These are phyloP conservation scores for Chlorella sorokiniana DNA, from an alignment of 139 green algal genomes.

Conservation along the genomic window DNA sequence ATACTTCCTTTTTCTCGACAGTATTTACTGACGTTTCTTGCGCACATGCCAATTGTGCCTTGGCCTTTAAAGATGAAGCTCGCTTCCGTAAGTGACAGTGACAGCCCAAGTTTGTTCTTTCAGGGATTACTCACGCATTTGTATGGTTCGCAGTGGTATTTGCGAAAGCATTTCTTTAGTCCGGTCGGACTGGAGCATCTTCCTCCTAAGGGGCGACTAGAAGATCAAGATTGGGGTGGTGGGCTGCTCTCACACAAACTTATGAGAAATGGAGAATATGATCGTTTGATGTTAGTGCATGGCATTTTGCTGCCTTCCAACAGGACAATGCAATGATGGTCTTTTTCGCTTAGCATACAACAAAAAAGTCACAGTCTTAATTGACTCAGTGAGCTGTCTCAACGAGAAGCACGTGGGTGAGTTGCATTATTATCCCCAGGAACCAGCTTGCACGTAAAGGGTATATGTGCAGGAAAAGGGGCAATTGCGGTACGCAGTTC, in stretches of 20 bases:
- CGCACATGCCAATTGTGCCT: slow-evolving; percentile 30
- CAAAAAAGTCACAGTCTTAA: not conserved
- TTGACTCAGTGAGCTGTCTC: not conserved
- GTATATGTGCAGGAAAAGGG: not conserved
- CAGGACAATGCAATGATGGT: not conserved
- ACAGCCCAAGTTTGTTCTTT: not conserved
- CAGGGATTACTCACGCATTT: not conserved
- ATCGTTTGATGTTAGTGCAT: not conserved
- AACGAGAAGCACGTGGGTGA: not conserved
- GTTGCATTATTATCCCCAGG: not conserved
- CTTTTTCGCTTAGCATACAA: not conserved
- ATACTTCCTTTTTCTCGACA: slow-evolving; percentile 43
- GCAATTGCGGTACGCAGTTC: not conserved
- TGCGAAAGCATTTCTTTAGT: slow-evolving; percentile 26
- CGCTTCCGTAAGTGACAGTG: not conserved
- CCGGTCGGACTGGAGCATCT: slow-evolving; percentile 17
- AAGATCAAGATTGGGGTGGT: not conserved
- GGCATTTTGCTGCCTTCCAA: not conserved
- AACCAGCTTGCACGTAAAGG: not conserved
- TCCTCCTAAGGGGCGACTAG: not conserved
- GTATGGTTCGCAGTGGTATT: not conserved
- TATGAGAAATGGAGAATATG: not conserved
- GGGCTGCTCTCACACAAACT: not conserved
- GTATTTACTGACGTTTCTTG: slow-evolving; percentile 31
- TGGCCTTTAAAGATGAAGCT: slow-evolving; percentile 24